These are phyloP conservation scores for Talinum fruticosum DNA, from an alignment of 148 eudicot genomes.

Conservation along the genomic window DNA sequence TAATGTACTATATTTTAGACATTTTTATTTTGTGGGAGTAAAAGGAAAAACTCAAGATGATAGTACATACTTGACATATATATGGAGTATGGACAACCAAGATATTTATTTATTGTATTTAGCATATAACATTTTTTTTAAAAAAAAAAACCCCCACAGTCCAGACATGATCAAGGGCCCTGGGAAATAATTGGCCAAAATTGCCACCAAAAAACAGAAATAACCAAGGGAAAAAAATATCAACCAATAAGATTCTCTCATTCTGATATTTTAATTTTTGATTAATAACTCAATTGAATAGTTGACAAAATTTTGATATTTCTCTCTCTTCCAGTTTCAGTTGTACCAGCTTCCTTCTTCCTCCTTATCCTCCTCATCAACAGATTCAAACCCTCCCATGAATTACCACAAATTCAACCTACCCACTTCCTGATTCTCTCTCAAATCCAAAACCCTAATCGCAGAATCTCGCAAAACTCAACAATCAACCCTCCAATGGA, in stretches of 20 bases:
- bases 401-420: not conserved
- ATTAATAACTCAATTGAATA: too few species aligned
- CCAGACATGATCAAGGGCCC: not conserved
- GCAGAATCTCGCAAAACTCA: not conserved
- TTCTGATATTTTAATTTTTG: not conserved
- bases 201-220: not conserved
- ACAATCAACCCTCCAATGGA: slow-evolving; percentile 5
- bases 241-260: not conserved
- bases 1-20: too few species aligned
- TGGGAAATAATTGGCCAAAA: not conserved
- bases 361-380: not conserved
- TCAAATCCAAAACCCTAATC: not conserved
- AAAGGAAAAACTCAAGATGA: not conserved
- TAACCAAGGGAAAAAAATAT: too few species aligned
- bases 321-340: not conserved
- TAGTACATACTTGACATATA: not conserved
- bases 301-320: not conserved
- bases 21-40: too few species aligned
- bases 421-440: not conserved
- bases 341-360: not conserved
- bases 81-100: not conserved
- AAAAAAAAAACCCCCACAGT: not conserved
- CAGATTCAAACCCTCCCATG: not conserved
- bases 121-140: too few species aligned
- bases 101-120: too few species aligned